Conservation (phyloP, 1,139 yeast species). For the Saccharomycopsis crataegensis region DNA sequence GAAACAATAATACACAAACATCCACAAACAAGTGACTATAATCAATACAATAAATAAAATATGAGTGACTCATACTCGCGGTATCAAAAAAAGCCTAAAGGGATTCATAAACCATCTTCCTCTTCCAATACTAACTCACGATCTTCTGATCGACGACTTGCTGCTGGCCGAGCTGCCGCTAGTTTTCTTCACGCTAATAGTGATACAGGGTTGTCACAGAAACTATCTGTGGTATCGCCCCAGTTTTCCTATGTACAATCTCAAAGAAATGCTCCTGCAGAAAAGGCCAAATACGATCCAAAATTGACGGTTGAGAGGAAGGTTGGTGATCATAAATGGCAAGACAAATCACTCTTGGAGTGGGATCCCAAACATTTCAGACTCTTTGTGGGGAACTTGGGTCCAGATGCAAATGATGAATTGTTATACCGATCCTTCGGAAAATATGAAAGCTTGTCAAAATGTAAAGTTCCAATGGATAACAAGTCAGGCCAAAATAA, state of each 20-base stretch:
- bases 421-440: conserved; percentile 45
- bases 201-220: conserved; percentile 16
- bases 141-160: conserved; percentile 44
- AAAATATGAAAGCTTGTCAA: conserved; percentile 42
- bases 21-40: too few species aligned
- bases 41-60: too few species aligned
- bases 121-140: neutral
- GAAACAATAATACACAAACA: too few species aligned
- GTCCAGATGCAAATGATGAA: conserved; percentile 58
- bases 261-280: neutral
- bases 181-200: conserved; percentile 34
- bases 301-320: conserved; percentile 33
- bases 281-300: neutral
- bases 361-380: conserved; percentile 69
- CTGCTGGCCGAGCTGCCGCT: conserved; percentile 38
- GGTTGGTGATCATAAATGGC: conserved; percentile 44
- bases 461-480: conserved; percentile 50
- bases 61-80: too few species aligned
- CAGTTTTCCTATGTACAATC: conserved; percentile 1
- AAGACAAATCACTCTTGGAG: conserved; percentile 39
- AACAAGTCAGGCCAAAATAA: conserved; percentile 30
- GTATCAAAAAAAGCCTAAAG: too few species aligned
- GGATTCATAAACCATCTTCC: too few species aligned
- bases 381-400: conserved; percentile 68
- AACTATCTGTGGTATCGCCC: neutral